phyloP scores from a whole-genome alignment of 768 basidiomycete species.

The Tylopilus felleus region DNA sequence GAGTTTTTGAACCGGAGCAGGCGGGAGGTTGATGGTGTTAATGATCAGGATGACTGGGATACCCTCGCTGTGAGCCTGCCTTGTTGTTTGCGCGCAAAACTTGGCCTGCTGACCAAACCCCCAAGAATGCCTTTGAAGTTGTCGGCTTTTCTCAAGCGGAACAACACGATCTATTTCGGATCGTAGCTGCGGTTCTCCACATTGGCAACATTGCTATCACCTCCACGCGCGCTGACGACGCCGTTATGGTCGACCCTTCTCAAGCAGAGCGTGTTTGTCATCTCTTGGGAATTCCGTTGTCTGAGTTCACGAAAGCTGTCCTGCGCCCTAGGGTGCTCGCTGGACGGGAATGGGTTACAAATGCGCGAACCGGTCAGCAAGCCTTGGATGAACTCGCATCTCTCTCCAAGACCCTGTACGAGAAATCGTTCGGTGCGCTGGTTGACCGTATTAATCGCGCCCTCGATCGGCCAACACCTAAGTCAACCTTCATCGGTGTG shows the following conservation, averaged over 20 bases:
- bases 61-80: constrained; percentile 54
- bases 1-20: constrained; percentile 90
- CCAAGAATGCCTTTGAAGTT: constrained; percentile 74
- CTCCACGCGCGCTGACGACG: constrained; percentile 75
- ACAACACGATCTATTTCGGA: constrained; percentile 90
- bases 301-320: constrained; percentile 86
- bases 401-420: constrained; percentile 93
- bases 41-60: constrained; percentile 88
- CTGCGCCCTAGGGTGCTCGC: constrained; percentile 88
- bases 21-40: constrained; percentile 90
- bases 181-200: constrained; percentile 91
- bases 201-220: constrained; percentile 90
- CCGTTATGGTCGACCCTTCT: constrained; percentile 71
- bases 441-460: constrained; percentile 96
- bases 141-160: constrained; percentile 86
- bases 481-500: constrained; percentile 95
- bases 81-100: not conserved
- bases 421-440: constrained; percentile 91
- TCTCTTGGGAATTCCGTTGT: constrained; percentile 81
- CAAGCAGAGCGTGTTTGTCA: constrained; percentile 91
- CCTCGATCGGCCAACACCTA: constrained; percentile 87
- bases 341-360: constrained; percentile 95
- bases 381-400: constrained; percentile 89
- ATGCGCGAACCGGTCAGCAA: constrained; percentile 87
- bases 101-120: constrained; percentile 3